These are phyloP conservation scores for Ochromonas danica DNA, from an alignment of 108 stramenopile genomes.

Conservation along the genomic window DNA sequence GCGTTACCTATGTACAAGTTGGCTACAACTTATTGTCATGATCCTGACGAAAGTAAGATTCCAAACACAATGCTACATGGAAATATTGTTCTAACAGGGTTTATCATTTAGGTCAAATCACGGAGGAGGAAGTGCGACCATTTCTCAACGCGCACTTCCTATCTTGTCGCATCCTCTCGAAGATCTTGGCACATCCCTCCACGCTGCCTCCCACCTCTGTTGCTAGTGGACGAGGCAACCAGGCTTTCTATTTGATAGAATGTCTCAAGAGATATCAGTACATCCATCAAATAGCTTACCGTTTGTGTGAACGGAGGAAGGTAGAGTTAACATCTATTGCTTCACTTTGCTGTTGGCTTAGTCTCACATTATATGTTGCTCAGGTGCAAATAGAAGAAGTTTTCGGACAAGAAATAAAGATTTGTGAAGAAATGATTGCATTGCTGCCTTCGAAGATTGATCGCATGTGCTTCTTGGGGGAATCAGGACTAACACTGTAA, in stretches of 20 bases:
- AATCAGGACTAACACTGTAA: constrained; percentile 3
- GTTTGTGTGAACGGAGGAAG: neutral
- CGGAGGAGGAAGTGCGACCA: constrained; percentile 27
- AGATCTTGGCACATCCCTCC: neutral
- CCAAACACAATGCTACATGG: neutral
- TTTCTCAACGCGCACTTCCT: constrained; percentile 23
- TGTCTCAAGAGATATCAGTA: constrained; percentile 4
- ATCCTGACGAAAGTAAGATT: constrained; percentile 20
- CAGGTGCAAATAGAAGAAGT: neutral
- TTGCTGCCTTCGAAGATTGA: constrained; percentile 33
- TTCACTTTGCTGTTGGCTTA: too few relatives aligned
- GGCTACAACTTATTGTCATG: neutral
- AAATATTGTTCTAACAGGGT: too few relatives aligned
- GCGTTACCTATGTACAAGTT: neutral
- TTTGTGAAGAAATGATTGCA: constrained; percentile 24
- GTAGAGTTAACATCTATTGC: too few relatives aligned
- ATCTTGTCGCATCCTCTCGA: constrained; percentile 21
- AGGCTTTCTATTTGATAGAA: neutral
- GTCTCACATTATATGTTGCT: too few relatives aligned
- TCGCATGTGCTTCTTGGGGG: constrained; percentile 27
- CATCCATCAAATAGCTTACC: neutral
- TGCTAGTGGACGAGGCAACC: neutral
- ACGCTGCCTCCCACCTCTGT: neutral
- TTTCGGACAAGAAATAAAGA: constrained; percentile 23
- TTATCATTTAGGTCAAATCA: neutral